These are phyloP conservation scores for Tilletia setariae DNA, from an alignment of 1,284 basidiomycete genomes.

Conservation along the genomic window DNA sequence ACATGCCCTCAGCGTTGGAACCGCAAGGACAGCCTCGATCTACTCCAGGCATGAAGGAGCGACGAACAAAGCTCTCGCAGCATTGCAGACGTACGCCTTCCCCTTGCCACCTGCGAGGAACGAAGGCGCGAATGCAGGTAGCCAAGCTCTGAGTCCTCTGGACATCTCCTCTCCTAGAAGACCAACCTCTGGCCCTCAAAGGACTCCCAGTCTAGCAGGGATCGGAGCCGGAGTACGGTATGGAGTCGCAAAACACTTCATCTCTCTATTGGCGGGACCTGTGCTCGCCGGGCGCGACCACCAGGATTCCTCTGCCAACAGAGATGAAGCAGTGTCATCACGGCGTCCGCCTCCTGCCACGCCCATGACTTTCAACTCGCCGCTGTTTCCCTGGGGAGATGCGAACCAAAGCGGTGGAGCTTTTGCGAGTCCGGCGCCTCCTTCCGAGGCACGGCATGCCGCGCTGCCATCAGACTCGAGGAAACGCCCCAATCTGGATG, in stretches of 20 bases:
- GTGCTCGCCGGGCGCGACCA: conserved; percentile 1
- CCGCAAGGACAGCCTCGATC: not conserved
- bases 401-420: not conserved
- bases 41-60: conserved; percentile 2
- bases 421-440: not conserved
- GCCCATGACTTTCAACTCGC: conserved; percentile 6
- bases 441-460: too few species aligned
- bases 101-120: not conserved
- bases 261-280: conserved; percentile 4
- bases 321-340: not conserved
- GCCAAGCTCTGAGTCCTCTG: too few species aligned
- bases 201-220: conserved; percentile 1
- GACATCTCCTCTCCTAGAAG: too few species aligned
- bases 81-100: not conserved
- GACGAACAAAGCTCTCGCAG: not conserved
- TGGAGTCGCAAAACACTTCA: not conserved
- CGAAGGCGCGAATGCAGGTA: too few species aligned
- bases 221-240: not conserved
- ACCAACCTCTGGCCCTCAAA: not conserved
- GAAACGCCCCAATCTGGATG: too few species aligned
- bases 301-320: not conserved
- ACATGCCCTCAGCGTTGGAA: not conserved
- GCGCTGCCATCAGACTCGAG: too few species aligned
- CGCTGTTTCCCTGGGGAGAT: conserved; percentile 5
- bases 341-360: not conserved